Evolutionary conservation across 192 early-diverging fungal species (phyloP).

Genomic region (Coemansia sp.): DNA sequence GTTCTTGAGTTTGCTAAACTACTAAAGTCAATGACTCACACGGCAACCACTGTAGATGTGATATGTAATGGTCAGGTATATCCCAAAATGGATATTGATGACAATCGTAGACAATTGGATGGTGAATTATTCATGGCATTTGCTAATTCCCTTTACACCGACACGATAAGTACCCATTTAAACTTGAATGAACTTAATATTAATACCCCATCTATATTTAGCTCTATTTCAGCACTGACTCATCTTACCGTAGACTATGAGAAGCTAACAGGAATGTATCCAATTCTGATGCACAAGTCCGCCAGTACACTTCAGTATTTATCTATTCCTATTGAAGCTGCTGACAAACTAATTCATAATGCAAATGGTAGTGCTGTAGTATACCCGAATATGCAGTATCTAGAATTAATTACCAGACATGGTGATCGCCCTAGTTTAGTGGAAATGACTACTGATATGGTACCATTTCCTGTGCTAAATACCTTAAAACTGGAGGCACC

Average conservation of each 20-base stretch:
- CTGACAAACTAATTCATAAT: no score
- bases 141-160: no score
- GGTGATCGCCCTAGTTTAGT: background rate
- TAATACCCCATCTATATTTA: background rate
- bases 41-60: background rate
- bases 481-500: background rate
- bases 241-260: background rate
- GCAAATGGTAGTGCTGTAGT: background rate
- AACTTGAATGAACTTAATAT: no score
- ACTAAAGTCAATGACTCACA: background rate
- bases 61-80: background rate
- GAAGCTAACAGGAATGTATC: background rate
- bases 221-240: background rate
- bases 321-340: no score
- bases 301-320: background rate
- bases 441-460: background rate
- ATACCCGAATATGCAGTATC: background rate
- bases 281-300: background rate
- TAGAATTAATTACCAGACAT: background rate
- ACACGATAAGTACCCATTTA: no score
- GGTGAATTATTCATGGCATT: no score
- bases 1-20: background rate
- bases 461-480: background rate
- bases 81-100: background rate
- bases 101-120: background rate